A percentile compares a stretch with the other conserved stretches of the same genome.
These are phyloP conservation scores for Scutellaria galericulata DNA, from an alignment of 257 asterid species.

Conservation along the genomic window DNA sequence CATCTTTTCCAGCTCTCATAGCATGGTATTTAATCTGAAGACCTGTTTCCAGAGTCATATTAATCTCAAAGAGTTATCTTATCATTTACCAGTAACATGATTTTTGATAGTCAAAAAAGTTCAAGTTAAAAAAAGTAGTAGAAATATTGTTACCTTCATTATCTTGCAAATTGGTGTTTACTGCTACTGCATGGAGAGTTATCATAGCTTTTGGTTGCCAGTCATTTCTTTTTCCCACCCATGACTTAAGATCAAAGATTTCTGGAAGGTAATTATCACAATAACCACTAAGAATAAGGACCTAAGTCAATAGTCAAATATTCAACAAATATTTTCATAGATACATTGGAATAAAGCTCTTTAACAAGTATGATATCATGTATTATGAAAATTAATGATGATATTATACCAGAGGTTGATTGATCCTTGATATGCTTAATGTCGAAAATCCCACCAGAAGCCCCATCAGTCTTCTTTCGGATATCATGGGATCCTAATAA, in stretches of 20 bases:
- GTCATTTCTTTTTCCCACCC: slow-evolving; percentile 77
- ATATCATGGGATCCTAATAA: slow-evolving; percentile 64
- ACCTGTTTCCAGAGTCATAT: slow-evolving; percentile 53
- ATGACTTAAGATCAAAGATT: slow-evolving; percentile 70
- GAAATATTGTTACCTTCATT: slow-evolving; percentile 70
- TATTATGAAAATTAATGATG: slow-evolving; percentile 10
- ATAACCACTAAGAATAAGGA: slow-evolving; percentile 23
- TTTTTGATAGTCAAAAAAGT: too few relatives aligned
- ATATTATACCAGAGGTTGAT: slow-evolving; percentile 64
- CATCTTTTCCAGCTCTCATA: slow-evolving; percentile 82
- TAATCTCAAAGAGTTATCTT: background rate
- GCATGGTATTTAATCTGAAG: slow-evolving; percentile 73
- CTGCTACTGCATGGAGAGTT: slow-evolving; percentile 80
- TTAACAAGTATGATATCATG: background rate
- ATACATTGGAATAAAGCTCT: too few relatives aligned
- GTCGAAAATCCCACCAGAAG: slow-evolving; percentile 87
- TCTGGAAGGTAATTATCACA: slow-evolving; percentile 52
- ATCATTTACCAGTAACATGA: too few relatives aligned
- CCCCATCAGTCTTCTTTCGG: slow-evolving; percentile 63
- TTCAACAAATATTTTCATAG: too few relatives aligned
- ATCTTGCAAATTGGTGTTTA: slow-evolving; percentile 83
- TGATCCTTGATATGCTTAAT: slow-evolving; percentile 68
- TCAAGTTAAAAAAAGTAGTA: background rate
- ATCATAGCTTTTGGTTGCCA: slow-evolving; percentile 90
- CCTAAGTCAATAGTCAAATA: background rate